Evolutionary conservation across 1,284 basidiomycete genomes (phyloP), one percentile per base, ranked within the genome.

Genomic region (Microbotryum lychnidis-dioicae): DNA sequence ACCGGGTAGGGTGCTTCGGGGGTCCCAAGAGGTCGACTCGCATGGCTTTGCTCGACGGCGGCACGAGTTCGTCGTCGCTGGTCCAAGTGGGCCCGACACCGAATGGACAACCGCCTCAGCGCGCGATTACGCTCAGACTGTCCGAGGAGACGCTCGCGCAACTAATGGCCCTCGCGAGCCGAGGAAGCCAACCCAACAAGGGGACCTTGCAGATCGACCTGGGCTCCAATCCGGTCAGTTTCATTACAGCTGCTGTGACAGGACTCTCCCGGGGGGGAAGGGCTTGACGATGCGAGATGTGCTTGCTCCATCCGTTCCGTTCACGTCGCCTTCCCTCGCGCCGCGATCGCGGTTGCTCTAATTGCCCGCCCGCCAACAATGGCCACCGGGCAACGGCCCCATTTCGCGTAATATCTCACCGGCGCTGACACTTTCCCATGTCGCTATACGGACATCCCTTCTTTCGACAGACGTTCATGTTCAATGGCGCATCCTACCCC

Each of bases 91-190:
- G 37, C 37, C 37, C 37, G 37, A 42, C 37, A 42, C 37, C 37
- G 16, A 42, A 42, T 42, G 37, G 37, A 42, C 37, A 10, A 42
- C 37, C 37, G 37, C 37, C 37, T 42, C 37, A 16, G 21, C 50
- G 56, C 21, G 67, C 67, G 5, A 61, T 68, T 16, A 56, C 61
- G 12, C 55, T 68, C n/a, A 63, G 51, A 42, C 55, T 64, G 37
- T 56, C 58, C 3, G 60, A 67, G 45, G 51, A 64, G 18, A 52
- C 62, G 20, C 55, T 68, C 37, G 37, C 27, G 8, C 61, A 68
- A 23, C 31, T 68, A 16, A 29, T 59, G 29, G 56, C 56, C 8
- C 20, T 59, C 7, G 63, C 58, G 7, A 50, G 45, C 33, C 46
- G 49, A 48, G 48, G 45, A 4, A 29, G 12, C 12, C 46, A 49